Percentiles rank a stretch among this genome's conserved stretches.
Evolutionary conservation across 2,329 filamentous ascomycete genomes (phyloP).

Genomic region (Hypoxylon sp.): DNA sequence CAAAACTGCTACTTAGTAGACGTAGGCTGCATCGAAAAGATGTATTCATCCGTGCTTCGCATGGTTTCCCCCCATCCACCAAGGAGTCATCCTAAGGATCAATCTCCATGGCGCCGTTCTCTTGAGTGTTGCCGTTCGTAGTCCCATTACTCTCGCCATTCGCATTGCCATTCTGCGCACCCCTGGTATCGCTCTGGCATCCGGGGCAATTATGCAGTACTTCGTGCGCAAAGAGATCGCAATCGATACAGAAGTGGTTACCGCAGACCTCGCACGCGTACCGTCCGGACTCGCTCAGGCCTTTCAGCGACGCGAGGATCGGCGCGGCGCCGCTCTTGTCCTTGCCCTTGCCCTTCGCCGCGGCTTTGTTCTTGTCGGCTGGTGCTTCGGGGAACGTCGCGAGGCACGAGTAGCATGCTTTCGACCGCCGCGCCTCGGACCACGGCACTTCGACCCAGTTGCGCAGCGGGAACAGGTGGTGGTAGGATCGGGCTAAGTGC

Average conservation of each 20-base stretch:
- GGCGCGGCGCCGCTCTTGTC: constrained; percentile 35
- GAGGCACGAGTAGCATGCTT: constrained; percentile 84
- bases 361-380: constrained; percentile 45
- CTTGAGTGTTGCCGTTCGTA: constrained; percentile 42
- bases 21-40: not conserved
- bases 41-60: not conserved
- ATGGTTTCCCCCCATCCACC: not conserved
- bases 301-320: constrained; percentile 61
- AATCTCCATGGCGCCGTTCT: constrained; percentile 62
- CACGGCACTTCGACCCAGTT: constrained; percentile 95
- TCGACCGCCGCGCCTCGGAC: constrained; percentile 74
- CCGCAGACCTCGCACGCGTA: constrained; percentile 92
- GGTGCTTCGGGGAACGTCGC: constrained; percentile 74
- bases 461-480: constrained; percentile 89
- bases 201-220: constrained; percentile 96
- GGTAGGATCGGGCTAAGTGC: constrained; percentile 91
- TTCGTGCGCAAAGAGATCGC: constrained; percentile 95
- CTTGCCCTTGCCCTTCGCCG: constrained; percentile 44
- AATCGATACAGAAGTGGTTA: constrained; percentile 97
- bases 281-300: constrained; percentile 86
- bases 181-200: constrained; percentile 73
- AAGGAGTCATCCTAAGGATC: constrained; percentile 53
- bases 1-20: constrained; percentile 1
- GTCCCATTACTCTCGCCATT: constrained; percentile 41
- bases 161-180: constrained; percentile 33